Evolutionary conservation across 768 basidiomycete genomes (phyloP), one percentile per base, ranked within the genome.

Genomic region (Lactarius hatsudake): DNA sequence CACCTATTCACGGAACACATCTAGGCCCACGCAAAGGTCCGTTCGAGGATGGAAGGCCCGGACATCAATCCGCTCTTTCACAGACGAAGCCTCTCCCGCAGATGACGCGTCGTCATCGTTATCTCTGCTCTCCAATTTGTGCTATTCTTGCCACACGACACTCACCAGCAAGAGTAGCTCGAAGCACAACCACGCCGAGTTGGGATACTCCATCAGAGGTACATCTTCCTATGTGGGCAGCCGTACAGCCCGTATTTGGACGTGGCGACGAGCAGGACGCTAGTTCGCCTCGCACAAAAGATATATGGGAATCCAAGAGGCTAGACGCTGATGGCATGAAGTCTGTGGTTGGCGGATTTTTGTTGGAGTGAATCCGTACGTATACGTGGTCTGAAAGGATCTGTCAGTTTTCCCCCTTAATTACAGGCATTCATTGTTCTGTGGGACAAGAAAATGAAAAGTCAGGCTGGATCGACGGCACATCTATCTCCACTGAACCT

Each of bases 11-110:
- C 53, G 26, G 53, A 32, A 34, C 38, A 7, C 30, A 26, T 34
- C 32, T 67, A 93, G 91, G 59, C 88, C 88, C 30, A 80, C 83
- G 2, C 90, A 91, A 70, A 78, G 75, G 15, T 86, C 83, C 18
- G 79, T 89, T 18, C 87, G 87, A 73, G 84, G 82, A 42, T 93
- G 92, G 92, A 92, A 90, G 73, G 75, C 82, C 0, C 82, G 81
- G 40, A 92, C 90, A 75, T 87, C 92, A 5, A 88, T 92, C 65
- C 84, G 88, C 61, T 82, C 87, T 1, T 82, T 82, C 66, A 75
- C 75, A 18, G 63, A 59, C 13, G n/a, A 70, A n/a, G 72, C 66
- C 5, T 23, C 69, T 48, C 6, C 69, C 20, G 15, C 26, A 32
- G 63, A 53, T 13, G 43, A 53, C 57, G 30, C 63, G 12, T 42